phyloP scores from a whole-genome alignment of 2,329 filamentous ascomycete species.

The Fusarium buharicum region DNA sequence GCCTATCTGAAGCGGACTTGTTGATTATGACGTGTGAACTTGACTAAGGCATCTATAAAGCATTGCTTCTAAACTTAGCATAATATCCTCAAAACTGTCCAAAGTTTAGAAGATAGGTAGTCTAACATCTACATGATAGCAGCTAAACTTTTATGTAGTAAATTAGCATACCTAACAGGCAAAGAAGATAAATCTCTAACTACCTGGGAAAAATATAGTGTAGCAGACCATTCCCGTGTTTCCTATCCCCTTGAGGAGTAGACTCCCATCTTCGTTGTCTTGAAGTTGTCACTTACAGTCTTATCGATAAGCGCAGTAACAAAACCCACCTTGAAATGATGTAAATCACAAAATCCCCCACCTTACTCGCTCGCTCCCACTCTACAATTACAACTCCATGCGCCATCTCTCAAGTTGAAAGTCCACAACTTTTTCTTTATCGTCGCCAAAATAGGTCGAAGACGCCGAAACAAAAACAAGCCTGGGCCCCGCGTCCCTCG shows the following conservation, averaged over 20 bases:
- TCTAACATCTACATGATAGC: too few relatives aligned
- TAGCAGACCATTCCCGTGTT: too few relatives aligned
- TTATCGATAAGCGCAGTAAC: constrained; percentile 42
- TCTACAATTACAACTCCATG: constrained; percentile 23
- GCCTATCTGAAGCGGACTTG: not conserved
- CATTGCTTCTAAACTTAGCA: too few relatives aligned
- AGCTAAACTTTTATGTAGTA: too few relatives aligned
- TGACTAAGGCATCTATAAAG: too few relatives aligned
- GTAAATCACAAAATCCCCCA: constrained; percentile 41
- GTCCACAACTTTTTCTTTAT: constrained; percentile 4
- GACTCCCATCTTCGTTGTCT: constrained; percentile 13
- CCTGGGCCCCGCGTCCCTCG: constrained; percentile 49
- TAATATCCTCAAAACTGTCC: too few relatives aligned
- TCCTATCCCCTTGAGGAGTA: too few relatives aligned
- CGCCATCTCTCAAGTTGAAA: constrained; percentile 16
- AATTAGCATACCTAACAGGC: too few relatives aligned
- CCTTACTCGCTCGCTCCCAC: constrained; percentile 15
- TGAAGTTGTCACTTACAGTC: constrained; percentile 21
- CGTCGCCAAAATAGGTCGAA: constrained; percentile 54
- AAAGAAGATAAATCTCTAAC: too few relatives aligned
- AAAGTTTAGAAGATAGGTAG: too few relatives aligned
- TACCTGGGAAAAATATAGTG: too few relatives aligned
- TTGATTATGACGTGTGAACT: not conserved
- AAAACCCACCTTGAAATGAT: constrained; percentile 32
- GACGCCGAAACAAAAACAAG: constrained; percentile 51